Percentiles rank a stretch among this genome's conserved stretches.
These are phyloP conservation scores for Oryza longistaminata DNA, from an alignment of 176 grass and related monocot genomes.

Conservation along the genomic window DNA sequence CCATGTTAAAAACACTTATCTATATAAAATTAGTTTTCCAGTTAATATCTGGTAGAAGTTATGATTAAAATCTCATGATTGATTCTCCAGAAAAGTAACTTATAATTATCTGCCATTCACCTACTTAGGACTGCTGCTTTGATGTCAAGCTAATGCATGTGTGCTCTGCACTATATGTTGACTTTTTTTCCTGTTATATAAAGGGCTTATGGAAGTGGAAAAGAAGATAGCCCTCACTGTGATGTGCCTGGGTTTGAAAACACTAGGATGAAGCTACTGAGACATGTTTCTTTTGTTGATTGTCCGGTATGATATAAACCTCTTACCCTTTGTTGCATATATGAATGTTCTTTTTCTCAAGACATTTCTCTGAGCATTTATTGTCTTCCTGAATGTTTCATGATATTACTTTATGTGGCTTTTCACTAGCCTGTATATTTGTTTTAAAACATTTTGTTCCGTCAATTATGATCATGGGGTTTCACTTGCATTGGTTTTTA, in stretches of 20 bases:
- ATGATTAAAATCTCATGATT: neutral
- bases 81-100: neutral
- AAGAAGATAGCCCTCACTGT: conserved; percentile 87
- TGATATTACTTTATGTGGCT: neutral
- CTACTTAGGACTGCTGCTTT: neutral
- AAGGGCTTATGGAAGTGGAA: conserved; percentile 95
- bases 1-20: neutral
- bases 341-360: neutral
- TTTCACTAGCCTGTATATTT: neutral
- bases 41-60: conserved; percentile 19
- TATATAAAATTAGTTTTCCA: conserved; percentile 6
- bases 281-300: conserved; percentile 97
- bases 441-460: neutral
- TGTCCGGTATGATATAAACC: conserved; percentile 67
- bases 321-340: neutral
- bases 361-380: neutral
- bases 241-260: conserved; percentile 96
- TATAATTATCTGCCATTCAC: neutral
- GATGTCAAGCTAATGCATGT: neutral
- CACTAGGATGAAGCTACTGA: conserved; percentile 87
- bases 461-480: neutral
- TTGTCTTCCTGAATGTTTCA: neutral
- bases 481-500: neutral
- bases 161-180: neutral
- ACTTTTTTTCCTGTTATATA: conserved; percentile 32